phyloP scores from a whole-genome alignment of 345 rosid species.

The Eucalyptus paniculata region DNA sequence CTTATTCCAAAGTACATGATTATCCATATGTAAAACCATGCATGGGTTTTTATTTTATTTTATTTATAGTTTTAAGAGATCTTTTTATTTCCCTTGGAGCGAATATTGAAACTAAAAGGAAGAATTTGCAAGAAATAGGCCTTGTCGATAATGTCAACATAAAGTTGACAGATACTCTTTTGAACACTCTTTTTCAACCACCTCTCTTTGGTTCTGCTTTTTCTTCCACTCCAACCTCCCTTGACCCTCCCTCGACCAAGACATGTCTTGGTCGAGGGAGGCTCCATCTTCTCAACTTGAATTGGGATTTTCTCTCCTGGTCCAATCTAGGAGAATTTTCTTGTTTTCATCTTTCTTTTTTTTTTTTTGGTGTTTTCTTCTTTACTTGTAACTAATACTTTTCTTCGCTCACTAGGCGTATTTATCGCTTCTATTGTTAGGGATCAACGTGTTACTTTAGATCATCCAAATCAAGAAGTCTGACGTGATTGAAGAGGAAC shows the following conservation, averaged over 20 bases:
- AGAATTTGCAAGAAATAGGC: background rate
- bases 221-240: background rate
- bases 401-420: background rate
- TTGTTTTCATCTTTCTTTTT: background rate
- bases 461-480: background rate
- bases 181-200: background rate
- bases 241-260: background rate
- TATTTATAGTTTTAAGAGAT: background rate
- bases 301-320: background rate
- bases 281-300: background rate
- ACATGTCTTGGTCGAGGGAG: background rate
- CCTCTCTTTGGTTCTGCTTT: background rate
- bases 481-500: background rate
- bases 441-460: background rate
- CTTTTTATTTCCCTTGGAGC: background rate
- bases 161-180: background rate
- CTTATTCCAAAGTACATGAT: background rate
- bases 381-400: background rate
- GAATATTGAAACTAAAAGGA: background rate
- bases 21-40: background rate
- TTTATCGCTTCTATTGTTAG: background rate
- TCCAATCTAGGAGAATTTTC: background rate
- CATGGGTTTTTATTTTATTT: fast-evolving
- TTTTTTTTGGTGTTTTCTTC: too few species aligned
- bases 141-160: background rate